Evolutionary conservation across 2,329 filamentous ascomycete genomes (phyloP), one percentile per base, ranked within the genome.

Genomic region (Coniochaeta prunicola): DNA sequence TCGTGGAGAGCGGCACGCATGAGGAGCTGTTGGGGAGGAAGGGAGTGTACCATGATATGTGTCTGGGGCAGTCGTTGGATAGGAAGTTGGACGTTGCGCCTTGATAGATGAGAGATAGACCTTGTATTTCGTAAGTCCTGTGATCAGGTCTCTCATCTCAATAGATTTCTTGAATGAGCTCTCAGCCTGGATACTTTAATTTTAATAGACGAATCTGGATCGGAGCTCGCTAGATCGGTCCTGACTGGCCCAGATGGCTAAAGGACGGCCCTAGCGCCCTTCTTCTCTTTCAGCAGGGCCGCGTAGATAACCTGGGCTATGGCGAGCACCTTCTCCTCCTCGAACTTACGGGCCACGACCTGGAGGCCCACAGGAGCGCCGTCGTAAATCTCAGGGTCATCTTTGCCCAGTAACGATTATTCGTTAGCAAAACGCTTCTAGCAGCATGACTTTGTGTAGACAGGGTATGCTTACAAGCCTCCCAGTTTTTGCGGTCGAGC

Each of bases 301-400:
- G 64, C 61, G 19, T 58, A 53, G 3, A 69, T 60, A 33, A 66
- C 60, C 58, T 77, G 74, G 1, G 74, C 75, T 59, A 79, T 65
- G 0, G 73, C 73, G 58, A 78, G 66, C 48, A 79, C 71, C 64
- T 80, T 81, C 68, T 81, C 79, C 64, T 82, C 79, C 58, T 80
- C 74, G 57, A 78, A 73, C 45, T 77, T 73, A n/a, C 79, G 70
- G 5, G 73, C 77, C 7, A 81, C 70, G 33, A 81, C 64, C 64
- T 82, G 78, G 10, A 81, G 60, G 4, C 73, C 73, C 4, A 80
- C 78, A 10, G 77, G 77, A 2, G 74, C 76, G 1, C 76, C 77
- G 59, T 82, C 66, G 58, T 77, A 81, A 1, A 75, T 66, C 30
- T 78, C 74, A 0, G 77, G 71, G 62, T 81, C 77, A 64, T 81